phyloP scores from a whole-genome alignment of 345 rosid species.

The Melastoma malabathricum region DNA sequence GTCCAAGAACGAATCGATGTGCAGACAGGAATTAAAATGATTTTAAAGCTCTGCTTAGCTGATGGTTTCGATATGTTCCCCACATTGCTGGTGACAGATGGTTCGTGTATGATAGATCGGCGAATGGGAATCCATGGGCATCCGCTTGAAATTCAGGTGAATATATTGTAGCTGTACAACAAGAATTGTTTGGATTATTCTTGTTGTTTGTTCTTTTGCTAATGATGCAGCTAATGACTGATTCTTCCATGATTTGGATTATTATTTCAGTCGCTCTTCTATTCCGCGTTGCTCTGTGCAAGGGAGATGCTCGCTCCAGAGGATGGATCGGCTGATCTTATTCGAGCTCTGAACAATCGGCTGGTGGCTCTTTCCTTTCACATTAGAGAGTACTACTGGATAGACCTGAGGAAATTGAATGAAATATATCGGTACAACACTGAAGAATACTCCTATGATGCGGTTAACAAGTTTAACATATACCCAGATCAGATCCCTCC shows the following conservation, averaged over 20 bases:
- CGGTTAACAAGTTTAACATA: conserved; percentile 88
- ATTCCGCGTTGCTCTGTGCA: conserved; percentile 69
- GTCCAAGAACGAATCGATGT: conserved; percentile 83
- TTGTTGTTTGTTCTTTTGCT: background rate
- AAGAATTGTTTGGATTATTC: too few species aligned
- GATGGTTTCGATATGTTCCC: conserved; percentile 96
- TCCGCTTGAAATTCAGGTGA: conserved; percentile 85
- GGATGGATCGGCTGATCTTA: conserved; percentile 78
- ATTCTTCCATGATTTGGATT: background rate
- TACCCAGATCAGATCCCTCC: conserved; percentile 88
- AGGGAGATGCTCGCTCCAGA: conserved; percentile 85
- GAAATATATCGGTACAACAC: conserved; percentile 68
- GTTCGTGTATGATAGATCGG: conserved; percentile 92
- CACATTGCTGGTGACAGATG: conserved; percentile 78
- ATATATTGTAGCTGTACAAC: background rate
- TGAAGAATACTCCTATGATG: conserved; percentile 90
- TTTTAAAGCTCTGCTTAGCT: conserved; percentile 57
- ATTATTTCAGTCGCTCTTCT: conserved; percentile 59
- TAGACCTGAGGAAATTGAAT: conserved; percentile 50
- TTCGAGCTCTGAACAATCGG: conserved; percentile 73
- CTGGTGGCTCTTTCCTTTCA: conserved; percentile 83
- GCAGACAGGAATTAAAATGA: conserved; percentile 90
- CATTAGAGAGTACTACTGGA: conserved; percentile 93
- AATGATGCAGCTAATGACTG: background rate
- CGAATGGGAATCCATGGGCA: conserved; percentile 96